These are phyloP conservation scores for Grigorovia humatica DNA, from an alignment of 805 yeast genomes.

Conservation along the genomic window DNA sequence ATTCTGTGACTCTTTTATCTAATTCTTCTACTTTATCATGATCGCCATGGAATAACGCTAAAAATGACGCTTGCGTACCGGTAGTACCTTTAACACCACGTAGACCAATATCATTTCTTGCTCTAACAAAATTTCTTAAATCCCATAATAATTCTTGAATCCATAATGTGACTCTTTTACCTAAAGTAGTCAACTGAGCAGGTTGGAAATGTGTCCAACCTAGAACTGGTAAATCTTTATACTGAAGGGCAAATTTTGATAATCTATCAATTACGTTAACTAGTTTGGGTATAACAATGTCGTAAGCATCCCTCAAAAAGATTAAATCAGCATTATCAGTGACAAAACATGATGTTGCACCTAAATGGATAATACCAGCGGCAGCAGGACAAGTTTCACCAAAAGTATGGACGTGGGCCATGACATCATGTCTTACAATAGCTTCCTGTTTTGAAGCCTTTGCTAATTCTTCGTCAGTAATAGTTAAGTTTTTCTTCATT, in stretches of 20 bases:
- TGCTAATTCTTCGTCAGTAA: constrained; percentile 88
- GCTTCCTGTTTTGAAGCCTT: constrained; percentile 91
- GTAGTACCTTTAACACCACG: constrained; percentile 99
- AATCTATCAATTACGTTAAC: constrained; percentile 92
- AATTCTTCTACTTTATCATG: constrained; percentile 91
- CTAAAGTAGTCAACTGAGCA: constrained; percentile 96
- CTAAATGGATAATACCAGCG: constrained; percentile 94
- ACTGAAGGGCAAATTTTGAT: constrained; percentile 74
- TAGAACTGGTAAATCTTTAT: constrained; percentile 91
- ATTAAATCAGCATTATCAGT: constrained; percentile 97
- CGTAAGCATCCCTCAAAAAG: constrained; percentile 92
- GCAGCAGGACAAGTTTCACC: constrained; percentile 92
- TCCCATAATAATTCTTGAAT: constrained; percentile 97
- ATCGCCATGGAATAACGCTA: constrained; percentile 90
- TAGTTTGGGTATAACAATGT: constrained; percentile 82
- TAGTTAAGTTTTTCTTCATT: constrained; percentile 64
- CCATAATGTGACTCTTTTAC: constrained; percentile 97
- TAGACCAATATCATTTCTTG: constrained; percentile 90
- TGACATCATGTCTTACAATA: constrained; percentile 96
- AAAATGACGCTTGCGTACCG: constrained; percentile 96
- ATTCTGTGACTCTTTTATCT: constrained; percentile 85
- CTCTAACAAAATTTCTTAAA: constrained; percentile 88
- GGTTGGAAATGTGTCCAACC: constrained; percentile 99
- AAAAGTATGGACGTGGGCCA: constrained; percentile 97
- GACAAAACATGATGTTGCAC: constrained; percentile 96